Evolutionary conservation across 805 yeast genomes (phyloP), one percentile per base, ranked within the genome.

Genomic region (Myxozyma vanderwaltii): DNA sequence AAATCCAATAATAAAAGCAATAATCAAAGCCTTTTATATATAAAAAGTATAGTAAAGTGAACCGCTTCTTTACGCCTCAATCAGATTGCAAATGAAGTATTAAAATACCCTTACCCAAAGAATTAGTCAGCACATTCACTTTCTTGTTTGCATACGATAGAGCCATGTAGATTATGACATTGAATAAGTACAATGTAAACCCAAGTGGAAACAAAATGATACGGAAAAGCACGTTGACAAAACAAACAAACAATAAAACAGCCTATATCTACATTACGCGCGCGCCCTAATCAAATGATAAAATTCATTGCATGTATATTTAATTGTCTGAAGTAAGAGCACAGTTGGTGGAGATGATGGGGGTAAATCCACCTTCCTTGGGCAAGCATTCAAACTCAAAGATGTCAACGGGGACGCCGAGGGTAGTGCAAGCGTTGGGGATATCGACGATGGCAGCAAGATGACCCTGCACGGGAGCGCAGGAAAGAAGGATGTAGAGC

Each of bases 391-490:
- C 83, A 64, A 80, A 80, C 46, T 79, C 81, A 67, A 80, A 80
- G 36, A 79, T 80, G 63, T 80, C 83, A 75, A 77, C 77, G 4
- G 83, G 83, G 6, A 80, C 62, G 0, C 82, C 81, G 47, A 80
- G 71, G 0, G 83, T 79, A 23, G 82, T 79, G 65, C 82, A 80
- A 2, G 82, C 76, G 69, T 80, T 79, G 45, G 83, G 83, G 54
- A 79, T 77, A 69, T 80, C 83, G 12, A 80, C 83, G 55, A 80
- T 76, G 4, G 81, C 79, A 0, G 83, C 83, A 61, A 80, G 69
- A 61, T 79, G 82, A 2, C 81, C 82, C 65, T 79, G 79, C 56
- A 80, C 75, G 19, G 83, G 83, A 4, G 82, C 83, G 31, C 75
- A 68, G 3, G 79, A 75, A n/a, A 80, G 67, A 24, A 80, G 70